phyloP scores from a whole-genome alignment of 2,329 filamentous ascomycete genomes.

The Xylariaceae sp. region DNA sequence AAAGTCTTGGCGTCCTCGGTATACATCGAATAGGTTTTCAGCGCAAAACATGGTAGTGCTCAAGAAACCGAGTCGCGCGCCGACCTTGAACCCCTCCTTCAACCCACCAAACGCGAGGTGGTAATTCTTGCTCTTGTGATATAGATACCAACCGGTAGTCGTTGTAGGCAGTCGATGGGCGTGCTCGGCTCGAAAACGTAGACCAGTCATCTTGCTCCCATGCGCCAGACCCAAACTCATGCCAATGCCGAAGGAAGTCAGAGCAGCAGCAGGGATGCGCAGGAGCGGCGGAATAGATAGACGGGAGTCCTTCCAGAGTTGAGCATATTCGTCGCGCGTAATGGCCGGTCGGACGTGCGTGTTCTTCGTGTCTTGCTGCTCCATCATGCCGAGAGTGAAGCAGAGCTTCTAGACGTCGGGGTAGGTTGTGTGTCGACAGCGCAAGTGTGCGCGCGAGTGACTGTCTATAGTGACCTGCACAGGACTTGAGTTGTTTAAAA shows the following conservation, averaged over 20 bases:
- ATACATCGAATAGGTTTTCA: constrained; percentile 79
- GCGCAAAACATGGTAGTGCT: constrained; percentile 71
- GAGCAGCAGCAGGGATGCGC: constrained; percentile 61
- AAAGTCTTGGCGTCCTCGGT: constrained; percentile 65
- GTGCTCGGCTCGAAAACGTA: constrained; percentile 92
- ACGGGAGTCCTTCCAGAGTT: constrained; percentile 39
- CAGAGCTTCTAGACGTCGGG: not conserved
- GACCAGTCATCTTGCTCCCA: constrained; percentile 66
- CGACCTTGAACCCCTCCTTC: constrained; percentile 73
- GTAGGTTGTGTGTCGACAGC: not conserved
- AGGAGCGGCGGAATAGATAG: constrained; percentile 59
- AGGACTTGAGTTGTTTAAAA: too few species aligned
- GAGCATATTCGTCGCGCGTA: constrained; percentile 31
- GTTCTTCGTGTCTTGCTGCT: constrained; percentile 8
- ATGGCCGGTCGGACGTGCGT: constrained; percentile 17
- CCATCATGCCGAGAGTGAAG: constrained; percentile 16
- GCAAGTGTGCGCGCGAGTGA: not conserved
- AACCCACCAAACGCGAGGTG: constrained; percentile 72
- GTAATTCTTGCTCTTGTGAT: constrained; percentile 98
- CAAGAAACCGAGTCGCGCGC: constrained; percentile 64
- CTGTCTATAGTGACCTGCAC: too few species aligned
- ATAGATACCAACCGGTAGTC: constrained; percentile 91
- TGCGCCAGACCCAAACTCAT: constrained; percentile 65
- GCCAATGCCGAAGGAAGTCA: constrained; percentile 62
- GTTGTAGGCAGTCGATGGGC: constrained; percentile 84